phyloP scores from a whole-genome alignment of 306 rosid genomes.

The Hippophae gyantsensis region DNA sequence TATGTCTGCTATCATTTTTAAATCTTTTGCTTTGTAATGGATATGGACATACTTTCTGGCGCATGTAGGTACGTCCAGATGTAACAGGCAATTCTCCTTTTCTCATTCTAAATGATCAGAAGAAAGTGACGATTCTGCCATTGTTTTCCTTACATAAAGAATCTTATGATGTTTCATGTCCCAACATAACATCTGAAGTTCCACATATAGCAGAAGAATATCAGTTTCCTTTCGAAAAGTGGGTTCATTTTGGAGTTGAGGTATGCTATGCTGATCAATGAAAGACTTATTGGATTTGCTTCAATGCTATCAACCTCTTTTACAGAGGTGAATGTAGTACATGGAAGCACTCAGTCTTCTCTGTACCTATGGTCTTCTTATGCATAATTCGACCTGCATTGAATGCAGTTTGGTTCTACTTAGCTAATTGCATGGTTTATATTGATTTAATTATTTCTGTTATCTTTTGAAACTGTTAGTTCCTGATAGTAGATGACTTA shows the following conservation, averaged over 20 bases:
- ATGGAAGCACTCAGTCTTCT: neutral
- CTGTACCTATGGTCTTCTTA: neutral
- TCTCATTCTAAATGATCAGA: constrained; percentile 42
- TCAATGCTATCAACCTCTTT: neutral
- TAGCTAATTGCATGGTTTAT: neutral
- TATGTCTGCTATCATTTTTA: neutral
- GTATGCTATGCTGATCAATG: constrained; percentile 32
- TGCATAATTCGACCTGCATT: neutral
- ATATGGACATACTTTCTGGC: neutral
- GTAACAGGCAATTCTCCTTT: constrained; percentile 45
- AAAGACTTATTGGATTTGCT: neutral
- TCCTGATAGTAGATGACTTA: constrained; percentile 18
- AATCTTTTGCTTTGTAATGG: neutral
- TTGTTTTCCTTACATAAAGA: constrained; percentile 37
- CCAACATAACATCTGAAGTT: constrained; percentile 34
- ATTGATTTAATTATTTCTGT: neutral
- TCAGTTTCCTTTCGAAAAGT: constrained; percentile 59
- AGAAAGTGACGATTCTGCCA: constrained; percentile 45
- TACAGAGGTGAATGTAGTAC: neutral
- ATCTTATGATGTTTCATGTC: constrained; percentile 34
- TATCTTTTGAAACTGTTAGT: constrained; percentile 1
- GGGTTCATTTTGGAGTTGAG: constrained; percentile 92
- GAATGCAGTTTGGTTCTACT: neutral
- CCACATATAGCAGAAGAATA: constrained; percentile 37
- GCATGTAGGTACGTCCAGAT: constrained; percentile 46